Conservation (phyloP, 2,329 filamentous ascomycete genomes). For the Reticulascus tulasneorum region DNA sequence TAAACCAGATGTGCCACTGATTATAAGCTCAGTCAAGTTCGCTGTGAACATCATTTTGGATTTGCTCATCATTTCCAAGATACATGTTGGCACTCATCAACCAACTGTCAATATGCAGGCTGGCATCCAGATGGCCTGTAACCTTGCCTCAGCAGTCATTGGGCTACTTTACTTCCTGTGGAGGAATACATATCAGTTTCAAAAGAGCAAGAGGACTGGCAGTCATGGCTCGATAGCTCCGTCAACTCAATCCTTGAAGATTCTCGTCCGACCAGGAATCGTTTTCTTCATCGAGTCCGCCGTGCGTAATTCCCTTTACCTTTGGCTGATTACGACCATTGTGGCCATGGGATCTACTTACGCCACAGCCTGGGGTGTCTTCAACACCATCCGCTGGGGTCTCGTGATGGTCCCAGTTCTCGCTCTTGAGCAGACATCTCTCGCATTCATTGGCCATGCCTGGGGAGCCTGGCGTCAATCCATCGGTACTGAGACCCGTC, state of each 20-base stretch:
- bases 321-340: slow-evolving; percentile 66
- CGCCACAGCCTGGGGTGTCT: slow-evolving; percentile 69
- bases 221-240: slow-evolving; percentile 25
- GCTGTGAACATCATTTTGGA: slow-evolving; percentile 64
- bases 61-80: slow-evolving; percentile 61
- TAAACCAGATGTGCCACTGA: slow-evolving; percentile 63
- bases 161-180: slow-evolving; percentile 60
- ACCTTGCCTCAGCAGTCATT: slow-evolving; percentile 47
- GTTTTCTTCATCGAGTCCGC: slow-evolving; percentile 62
- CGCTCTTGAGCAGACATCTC: slow-evolving; percentile 60
- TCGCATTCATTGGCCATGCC: slow-evolving; percentile 62
- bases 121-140: slow-evolving; percentile 58
- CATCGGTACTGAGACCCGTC: slow-evolving; percentile 18
- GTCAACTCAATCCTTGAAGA: slow-evolving; percentile 37
- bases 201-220: slow-evolving; percentile 2
- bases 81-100: slow-evolving; percentile 50
- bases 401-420: slow-evolving; percentile 70
- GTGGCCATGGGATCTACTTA: slow-evolving; percentile 61
- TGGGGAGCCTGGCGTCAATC: slow-evolving; percentile 52
- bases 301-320: slow-evolving; percentile 64
- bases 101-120: slow-evolving; percentile 64
- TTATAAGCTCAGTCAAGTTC: slow-evolving; percentile 63
- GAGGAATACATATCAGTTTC: slow-evolving; percentile 26
- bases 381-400: slow-evolving; percentile 71
- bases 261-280: slow-evolving; percentile 53